Conservation (phyloP, 306 rosid species). For the Astragalus membranaceus region DNA sequence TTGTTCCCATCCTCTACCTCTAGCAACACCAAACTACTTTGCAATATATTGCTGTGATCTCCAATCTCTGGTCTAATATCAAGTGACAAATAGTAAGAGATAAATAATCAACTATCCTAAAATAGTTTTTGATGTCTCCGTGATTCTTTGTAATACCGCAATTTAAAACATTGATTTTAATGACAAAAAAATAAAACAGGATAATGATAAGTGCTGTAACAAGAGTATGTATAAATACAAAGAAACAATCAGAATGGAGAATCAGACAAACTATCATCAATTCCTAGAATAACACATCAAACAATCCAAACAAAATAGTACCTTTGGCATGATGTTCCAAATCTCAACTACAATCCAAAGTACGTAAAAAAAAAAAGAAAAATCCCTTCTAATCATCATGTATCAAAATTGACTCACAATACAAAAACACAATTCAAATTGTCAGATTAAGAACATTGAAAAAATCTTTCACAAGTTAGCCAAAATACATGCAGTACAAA, state of each 20-base stretch:
- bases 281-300: neutral
- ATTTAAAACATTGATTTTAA: no score
- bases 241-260: neutral
- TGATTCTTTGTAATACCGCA: no score
- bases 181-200: neutral
- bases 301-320: neutral
- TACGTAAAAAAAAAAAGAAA: neutral
- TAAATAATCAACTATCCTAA: neutral
- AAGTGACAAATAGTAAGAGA: neutral
- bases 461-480: neutral
- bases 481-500: neutral
- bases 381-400: neutral
- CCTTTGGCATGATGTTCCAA: neutral
- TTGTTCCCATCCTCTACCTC: conserved; percentile 53
- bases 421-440: neutral
- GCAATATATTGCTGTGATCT: no score
- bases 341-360: neutral
- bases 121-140: no score
- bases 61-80: conserved; percentile 12
- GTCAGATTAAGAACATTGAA: neutral
- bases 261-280: conserved; percentile 2
- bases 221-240: neutral
- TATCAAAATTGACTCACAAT: neutral
- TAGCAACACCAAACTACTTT: neutral
- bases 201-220: no score